Evolutionary conservation across 257 asterid genomes (phyloP), one percentile per base, ranked within the genome.

Genomic region (Przewalskia tangutica): DNA sequence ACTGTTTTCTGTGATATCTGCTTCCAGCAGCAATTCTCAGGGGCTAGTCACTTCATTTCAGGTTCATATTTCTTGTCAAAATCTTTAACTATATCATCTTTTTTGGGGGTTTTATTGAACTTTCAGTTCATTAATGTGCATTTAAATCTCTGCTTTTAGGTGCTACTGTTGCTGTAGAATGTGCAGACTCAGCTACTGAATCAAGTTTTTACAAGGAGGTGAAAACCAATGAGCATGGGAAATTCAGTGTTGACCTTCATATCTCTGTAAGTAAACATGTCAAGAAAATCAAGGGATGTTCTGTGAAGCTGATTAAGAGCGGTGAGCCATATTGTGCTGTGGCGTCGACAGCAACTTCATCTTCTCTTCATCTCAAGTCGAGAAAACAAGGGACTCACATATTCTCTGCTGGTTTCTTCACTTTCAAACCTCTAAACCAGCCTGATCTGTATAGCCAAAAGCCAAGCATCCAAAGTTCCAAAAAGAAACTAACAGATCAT

Each of bases 371-470:
- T 77, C 87, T 91, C 73, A 91, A 88, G 81, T 86, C 94, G 3
- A 90, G 86, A 77, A 90, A 87, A 58, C 83, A 89, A 12, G 95
- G 97, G n/a, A 86, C 86, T 2, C 94, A 87, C 81, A 85, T 93
- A 56, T 92, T 91, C 88, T 93, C 98, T 2, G 97, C 98, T 11
- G 98, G 98, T 17, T 90, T 91, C 54, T 90, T 95, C 92, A 87
- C 98, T 20, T 92, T 95, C 89, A 90, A 87, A 83, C 97, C 98
- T 13, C 82, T 91, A 58, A 86, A 90, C 36, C 94, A 90, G 53
- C 97, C 97, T 7, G 83, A 89, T 59, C 66, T 89, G 0, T 95
- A 97, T 83, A 85, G 85, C 83, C 92, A 89, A 82, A 93, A 91
- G 82, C 92, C 88, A 81, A 83, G 60, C 48, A 77, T 82, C 71